Base-by-base conservation (phyloP, 2,329 filamentous ascomycete genomes). In the Raffaelea deltoideospora region DNA sequence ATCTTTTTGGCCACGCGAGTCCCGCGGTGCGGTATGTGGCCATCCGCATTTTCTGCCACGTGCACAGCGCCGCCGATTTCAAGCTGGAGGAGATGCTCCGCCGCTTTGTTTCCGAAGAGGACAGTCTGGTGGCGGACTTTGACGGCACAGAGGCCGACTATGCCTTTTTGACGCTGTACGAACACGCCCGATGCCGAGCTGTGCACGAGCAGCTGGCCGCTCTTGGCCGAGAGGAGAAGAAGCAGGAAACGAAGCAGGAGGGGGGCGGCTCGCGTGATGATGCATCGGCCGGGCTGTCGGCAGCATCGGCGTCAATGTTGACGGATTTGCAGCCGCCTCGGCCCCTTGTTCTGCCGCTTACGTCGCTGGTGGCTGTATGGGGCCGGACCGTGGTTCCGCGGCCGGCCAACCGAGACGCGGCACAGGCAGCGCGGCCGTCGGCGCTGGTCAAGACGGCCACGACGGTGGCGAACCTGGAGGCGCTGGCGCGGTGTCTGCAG, bases 121-220 rank as follows among this genome's bases (percentile, higher is more conserved):
- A 71, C 23, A 63, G 70, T 18, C 63, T 92, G 28, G 54, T 69
- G 43, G 86, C 77, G 8, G 61, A 71, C 31, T 83, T 86, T 66
- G 90, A 96, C 57, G 82, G 78, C 26, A 65, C 65, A 43, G 58
- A 60, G 33, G 75, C 90, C 45, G 86, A 96, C 54, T 94, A 83
- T 54, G 70, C 72, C 15, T 88, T 95, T 47, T 51, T 77, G 30
- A 69, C 65, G 20, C 54, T 79, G 31, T 61, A 70, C 44, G 71
- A 78, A 50, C 66, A 73, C 47, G 56, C 62, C 27, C 61, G 72
- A 38, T 64, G 64, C 31, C n/a, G n/a, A n/a, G n/a, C n/a, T n/a
- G n/a, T n/a, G n/a, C n/a, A n/a, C n/a, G n/a, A n/a, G n/a, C n/a
- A n/a, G n/a, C n/a, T n/a, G n/a, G n/a, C n/a, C n/a, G n/a, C n/a